These are phyloP conservation scores for Colletotrichum cuscutae DNA, from an alignment of 2,329 filamentous ascomycete genomes.

Conservation along the genomic window DNA sequence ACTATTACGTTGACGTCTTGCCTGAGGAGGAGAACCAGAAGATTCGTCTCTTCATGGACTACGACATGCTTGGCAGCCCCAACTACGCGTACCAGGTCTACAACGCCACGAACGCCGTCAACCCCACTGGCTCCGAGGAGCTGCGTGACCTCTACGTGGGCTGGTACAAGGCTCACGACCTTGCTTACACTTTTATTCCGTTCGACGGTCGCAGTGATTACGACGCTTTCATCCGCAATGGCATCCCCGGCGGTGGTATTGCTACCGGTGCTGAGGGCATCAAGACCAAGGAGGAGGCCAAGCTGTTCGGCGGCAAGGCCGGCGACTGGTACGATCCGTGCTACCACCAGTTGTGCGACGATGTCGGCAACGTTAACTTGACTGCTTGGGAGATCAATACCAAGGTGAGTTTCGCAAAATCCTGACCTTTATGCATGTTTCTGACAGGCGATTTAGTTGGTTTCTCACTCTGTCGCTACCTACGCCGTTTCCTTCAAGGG, in stretches of 20 bases:
- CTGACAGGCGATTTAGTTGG: slow-evolving; percentile 55
- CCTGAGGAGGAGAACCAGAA: slow-evolving; percentile 67
- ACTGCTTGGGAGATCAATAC: slow-evolving; percentile 71
- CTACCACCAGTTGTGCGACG: slow-evolving; percentile 72
- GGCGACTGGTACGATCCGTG: slow-evolving; percentile 69
- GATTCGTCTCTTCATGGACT: slow-evolving; percentile 75
- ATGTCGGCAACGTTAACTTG: slow-evolving; percentile 65
- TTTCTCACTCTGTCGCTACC: slow-evolving; percentile 78
- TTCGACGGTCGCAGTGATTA: slow-evolving; percentile 87
- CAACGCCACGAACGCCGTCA: slow-evolving; percentile 75
- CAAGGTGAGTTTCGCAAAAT: slow-evolving; percentile 53
- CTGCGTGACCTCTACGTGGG: slow-evolving; percentile 74
- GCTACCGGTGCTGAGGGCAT: slow-evolving; percentile 81
- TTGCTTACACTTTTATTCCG: slow-evolving; percentile 75
- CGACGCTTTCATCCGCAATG: slow-evolving; percentile 77
- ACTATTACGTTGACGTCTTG: slow-evolving; percentile 68
- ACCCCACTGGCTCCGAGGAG: slow-evolving; percentile 77
- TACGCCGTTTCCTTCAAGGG: slow-evolving; percentile 73
- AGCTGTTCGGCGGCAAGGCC: slow-evolving; percentile 76
- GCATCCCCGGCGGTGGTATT: slow-evolving; percentile 80
- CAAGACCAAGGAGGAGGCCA: slow-evolving; percentile 75
- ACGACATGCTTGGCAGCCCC: slow-evolving; percentile 75
- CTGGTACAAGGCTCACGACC: slow-evolving; percentile 71
- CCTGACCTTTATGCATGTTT: background rate
- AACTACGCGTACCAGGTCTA: slow-evolving; percentile 77